A percentile compares a stretch with the other conserved stretches of the same genome.
These are phyloP conservation scores for Termitomyces sp. DNA, from an alignment of 768 basidiomycete genomes.

Conservation along the genomic window DNA sequence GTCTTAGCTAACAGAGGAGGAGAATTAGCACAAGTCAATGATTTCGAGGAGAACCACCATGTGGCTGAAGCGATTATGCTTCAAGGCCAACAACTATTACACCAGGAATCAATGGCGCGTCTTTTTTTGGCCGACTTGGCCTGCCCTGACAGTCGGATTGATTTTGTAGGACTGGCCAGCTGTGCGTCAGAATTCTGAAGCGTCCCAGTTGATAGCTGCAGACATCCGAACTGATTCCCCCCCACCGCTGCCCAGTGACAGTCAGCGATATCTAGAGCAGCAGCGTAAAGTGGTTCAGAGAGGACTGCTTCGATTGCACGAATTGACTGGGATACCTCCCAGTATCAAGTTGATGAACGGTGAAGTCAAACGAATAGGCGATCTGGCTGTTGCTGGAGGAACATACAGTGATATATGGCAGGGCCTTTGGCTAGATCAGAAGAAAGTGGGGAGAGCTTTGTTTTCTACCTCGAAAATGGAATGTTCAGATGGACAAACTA, in stretches of 20 bases:
- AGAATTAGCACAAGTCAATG: slow-evolving; percentile 31
- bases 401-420: slow-evolving; percentile 50
- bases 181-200: slow-evolving; percentile 16
- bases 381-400: slow-evolving; percentile 44
- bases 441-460: slow-evolving; percentile 31
- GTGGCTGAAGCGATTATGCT: slow-evolving; percentile 46
- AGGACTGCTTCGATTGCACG: slow-evolving; percentile 43
- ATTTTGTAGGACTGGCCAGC: slow-evolving; percentile 23
- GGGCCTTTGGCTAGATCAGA: slow-evolving; percentile 50
- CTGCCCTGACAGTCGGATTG: background rate
- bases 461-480: too few relatives aligned
- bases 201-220: slow-evolving; percentile 5
- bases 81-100: slow-evolving; percentile 42
- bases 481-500: slow-evolving; percentile 14
- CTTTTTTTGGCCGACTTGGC: background rate
- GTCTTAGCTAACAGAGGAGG: slow-evolving; percentile 28
- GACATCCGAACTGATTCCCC: slow-evolving; percentile 16
- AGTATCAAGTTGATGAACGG: slow-evolving; percentile 47
- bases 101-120: slow-evolving; percentile 2
- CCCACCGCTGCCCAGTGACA: slow-evolving; percentile 17
- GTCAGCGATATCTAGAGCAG: slow-evolving; percentile 34
- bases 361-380: slow-evolving; percentile 37
- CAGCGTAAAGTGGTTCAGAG: slow-evolving; percentile 41
- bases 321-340: slow-evolving; percentile 48
- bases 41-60: slow-evolving; percentile 29